Evolutionary conservation across 352 stramenopile genomes (phyloP).

Genomic region (Pythium diclinum): DNA sequence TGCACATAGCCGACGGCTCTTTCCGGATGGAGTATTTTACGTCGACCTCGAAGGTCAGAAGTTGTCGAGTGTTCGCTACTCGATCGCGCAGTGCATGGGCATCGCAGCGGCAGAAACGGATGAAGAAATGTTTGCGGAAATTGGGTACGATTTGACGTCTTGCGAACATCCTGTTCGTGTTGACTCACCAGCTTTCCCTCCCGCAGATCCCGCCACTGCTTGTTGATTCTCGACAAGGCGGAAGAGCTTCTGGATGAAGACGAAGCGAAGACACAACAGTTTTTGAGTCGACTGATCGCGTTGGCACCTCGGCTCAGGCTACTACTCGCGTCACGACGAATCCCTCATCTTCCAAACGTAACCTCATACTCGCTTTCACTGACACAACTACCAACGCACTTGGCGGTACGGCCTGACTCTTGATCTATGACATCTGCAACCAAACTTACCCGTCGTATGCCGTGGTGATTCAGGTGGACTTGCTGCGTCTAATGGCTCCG

Average conservation of each 20-base stretch:
- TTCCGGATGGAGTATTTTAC: conserved; percentile 76
- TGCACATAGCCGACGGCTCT: conserved; percentile 68
- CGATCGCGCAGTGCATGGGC: conserved; percentile 72
- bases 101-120: conserved; percentile 71
- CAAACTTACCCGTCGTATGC: no score
- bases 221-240: conserved; percentile 77
- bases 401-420: conserved; percentile 39
- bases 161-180: background rate
- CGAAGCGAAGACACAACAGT: conserved; percentile 61
- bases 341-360: conserved; percentile 69
- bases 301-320: conserved; percentile 64
- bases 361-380: conserved; percentile 75
- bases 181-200: background rate
- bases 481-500: conserved; percentile 60
- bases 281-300: conserved; percentile 61
- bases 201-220: conserved; percentile 53
- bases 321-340: conserved; percentile 66
- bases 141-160: conserved; percentile 31
- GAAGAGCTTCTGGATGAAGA: conserved; percentile 78
- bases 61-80: conserved; percentile 71
- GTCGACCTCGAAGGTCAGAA: conserved; percentile 81
- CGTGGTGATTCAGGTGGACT: conserved; percentile 39
- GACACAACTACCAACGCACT: conserved; percentile 55
- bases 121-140: conserved; percentile 73
- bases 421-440: no score